Evolutionary conservation across 805 yeast genomes (phyloP).

Genomic region (Jamesozyma spencerorum): DNA sequence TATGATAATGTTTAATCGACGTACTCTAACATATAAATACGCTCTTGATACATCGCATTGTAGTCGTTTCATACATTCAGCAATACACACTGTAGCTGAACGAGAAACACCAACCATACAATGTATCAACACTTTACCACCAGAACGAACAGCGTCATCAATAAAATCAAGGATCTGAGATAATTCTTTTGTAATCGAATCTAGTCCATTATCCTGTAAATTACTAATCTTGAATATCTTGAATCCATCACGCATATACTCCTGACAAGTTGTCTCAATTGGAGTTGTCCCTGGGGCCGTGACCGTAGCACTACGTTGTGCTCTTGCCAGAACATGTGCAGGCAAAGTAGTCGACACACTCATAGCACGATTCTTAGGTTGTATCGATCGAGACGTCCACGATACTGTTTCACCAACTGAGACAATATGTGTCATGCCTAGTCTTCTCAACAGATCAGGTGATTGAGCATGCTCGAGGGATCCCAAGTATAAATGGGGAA

Average conservation of each 20-base stretch:
- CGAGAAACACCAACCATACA: conserved; percentile 95
- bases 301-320: conserved; percentile 5
- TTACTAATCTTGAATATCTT: conserved; percentile 50
- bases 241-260: conserved; percentile 22
- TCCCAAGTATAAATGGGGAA: conserved; percentile 80
- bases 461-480: conserved; percentile 74
- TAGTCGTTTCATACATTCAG: conserved; percentile 80
- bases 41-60: conserved; percentile 64
- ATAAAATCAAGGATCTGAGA: conserved; percentile 58
- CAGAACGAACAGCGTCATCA: conserved; percentile 39
- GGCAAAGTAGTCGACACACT: conserved; percentile 9
- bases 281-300: background rate
- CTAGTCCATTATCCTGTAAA: conserved; percentile 87
- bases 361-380: conserved; percentile 11
- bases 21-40: conserved; percentile 77
- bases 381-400: conserved; percentile 37
- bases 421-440: conserved; percentile 67
- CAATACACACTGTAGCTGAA: conserved; percentile 91
- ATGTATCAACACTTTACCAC: conserved; percentile 63
- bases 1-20: conserved; percentile 83
- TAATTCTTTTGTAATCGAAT: conserved; percentile 54
- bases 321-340: background rate
- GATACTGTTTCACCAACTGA: conserved; percentile 75
- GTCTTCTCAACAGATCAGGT: conserved; percentile 46
- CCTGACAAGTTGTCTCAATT: background rate